A percentile compares a stretch with the other conserved stretches of the same genome.
phyloP scores from a whole-genome alignment of 495 filamentous ascomycete species.

The Aspergillus saccharolyticus region DNA sequence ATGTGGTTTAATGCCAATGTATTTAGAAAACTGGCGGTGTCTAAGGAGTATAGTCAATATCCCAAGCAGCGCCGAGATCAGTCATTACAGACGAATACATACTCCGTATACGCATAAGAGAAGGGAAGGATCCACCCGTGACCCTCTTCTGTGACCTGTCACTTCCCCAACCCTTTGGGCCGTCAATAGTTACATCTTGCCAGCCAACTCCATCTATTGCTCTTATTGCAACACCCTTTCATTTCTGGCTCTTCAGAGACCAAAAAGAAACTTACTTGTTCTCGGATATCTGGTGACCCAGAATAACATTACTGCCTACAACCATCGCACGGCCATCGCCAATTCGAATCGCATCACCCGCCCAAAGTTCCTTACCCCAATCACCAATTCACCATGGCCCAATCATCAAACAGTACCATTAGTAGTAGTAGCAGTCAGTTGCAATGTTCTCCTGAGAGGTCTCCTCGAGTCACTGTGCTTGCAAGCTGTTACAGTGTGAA shows the following conservation, averaged over 20 bases:
- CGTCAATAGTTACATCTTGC: neutral
- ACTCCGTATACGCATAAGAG: neutral
- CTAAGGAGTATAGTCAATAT: too few relatives aligned
- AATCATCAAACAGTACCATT: slow-evolving; percentile 59
- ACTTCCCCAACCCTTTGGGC: neutral
- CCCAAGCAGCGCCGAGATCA: too few relatives aligned
- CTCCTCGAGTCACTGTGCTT: slow-evolving; percentile 60
- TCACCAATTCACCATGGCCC: slow-evolving; percentile 38
- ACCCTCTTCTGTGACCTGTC: neutral
- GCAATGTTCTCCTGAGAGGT: slow-evolving; percentile 45
- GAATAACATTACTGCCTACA: neutral
- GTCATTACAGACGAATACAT: too few relatives aligned
- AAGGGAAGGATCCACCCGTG: neutral
- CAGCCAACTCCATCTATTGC: neutral
- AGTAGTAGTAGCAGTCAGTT: slow-evolving; percentile 68
- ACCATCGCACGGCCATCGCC: neutral
- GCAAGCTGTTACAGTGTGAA: slow-evolving; percentile 79
- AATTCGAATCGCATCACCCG: neutral
- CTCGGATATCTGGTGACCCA: neutral
- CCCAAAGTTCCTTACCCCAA: neutral
- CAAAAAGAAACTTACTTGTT: too few relatives aligned
- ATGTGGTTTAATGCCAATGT: too few relatives aligned
- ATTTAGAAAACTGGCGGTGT: too few relatives aligned
- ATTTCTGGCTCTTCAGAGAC: too few relatives aligned
- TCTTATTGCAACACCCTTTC: neutral